phyloP scores from a whole-genome alignment of 2,329 filamentous ascomycete species.

The Diaporthe sp. region DNA sequence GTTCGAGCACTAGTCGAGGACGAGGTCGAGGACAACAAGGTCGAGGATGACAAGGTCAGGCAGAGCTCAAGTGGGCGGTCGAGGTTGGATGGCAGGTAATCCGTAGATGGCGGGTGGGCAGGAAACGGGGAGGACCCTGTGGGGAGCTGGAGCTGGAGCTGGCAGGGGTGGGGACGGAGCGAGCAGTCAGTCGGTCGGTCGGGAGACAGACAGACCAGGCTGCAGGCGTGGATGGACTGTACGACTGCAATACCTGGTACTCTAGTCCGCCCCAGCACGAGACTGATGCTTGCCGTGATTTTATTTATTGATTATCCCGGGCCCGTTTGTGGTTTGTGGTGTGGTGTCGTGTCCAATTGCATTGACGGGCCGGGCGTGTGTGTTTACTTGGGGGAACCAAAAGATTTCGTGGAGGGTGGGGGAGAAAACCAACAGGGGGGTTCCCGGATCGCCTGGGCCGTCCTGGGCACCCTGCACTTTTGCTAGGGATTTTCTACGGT shows the following conservation, averaged over 20 bases:
- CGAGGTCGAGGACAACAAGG: background rate
- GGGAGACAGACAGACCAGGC: background rate
- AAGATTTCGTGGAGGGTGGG: conserved; percentile 19
- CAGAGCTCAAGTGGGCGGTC: background rate
- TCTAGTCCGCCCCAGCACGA: background rate
- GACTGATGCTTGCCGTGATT: conserved; percentile 7
- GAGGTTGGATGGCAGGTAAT: conserved; percentile 12
- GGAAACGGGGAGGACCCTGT: conserved; percentile 22
- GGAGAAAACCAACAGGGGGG: background rate
- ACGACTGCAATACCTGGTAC: background rate
- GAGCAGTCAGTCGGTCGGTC: background rate
- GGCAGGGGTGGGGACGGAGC: background rate
- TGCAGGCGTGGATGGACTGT: background rate
- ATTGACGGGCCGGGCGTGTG: background rate
- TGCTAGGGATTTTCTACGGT: background rate
- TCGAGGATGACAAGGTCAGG: background rate
- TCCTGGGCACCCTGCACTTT: background rate
- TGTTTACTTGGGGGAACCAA: conserved; percentile 26
- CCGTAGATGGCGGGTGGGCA: background rate
- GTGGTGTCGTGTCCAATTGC: background rate
- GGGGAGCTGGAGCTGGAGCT: background rate
- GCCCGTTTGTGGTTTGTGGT: background rate
- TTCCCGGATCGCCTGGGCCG: background rate
- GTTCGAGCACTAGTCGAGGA: background rate
- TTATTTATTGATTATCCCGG: background rate